A percentile compares a stretch with the other conserved stretches of the same genome.
These are phyloP conservation scores for Helichrysum umbraculigerum DNA, from an alignment of 129 eudicot genomes.

Conservation along the genomic window DNA sequence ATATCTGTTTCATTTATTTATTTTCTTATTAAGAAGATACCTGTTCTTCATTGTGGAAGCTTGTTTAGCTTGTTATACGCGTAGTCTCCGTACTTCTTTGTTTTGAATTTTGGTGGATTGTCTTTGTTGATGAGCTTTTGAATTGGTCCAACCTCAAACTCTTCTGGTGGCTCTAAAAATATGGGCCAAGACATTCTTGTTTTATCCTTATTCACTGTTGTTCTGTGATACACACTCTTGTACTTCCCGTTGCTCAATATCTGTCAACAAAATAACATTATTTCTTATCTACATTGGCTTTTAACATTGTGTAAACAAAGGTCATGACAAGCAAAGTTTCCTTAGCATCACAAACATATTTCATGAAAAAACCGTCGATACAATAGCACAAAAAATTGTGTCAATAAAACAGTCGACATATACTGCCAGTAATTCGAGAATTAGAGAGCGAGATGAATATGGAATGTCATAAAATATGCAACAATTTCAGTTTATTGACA, in stretches of 20 bases:
- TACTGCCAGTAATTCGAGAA: no score
- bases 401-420: no score
- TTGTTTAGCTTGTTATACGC: constrained; percentile 56
- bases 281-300: no score
- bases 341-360: no score
- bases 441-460: no score
- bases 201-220: constrained; percentile 68
- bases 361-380: no score
- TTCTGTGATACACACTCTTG: constrained; percentile 74
- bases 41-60: constrained; percentile 43
- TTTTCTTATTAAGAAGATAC: neutral
- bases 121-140: constrained; percentile 47
- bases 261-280: constrained; percentile 21
- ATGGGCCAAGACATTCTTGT: constrained; percentile 94
- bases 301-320: no score
- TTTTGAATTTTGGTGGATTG: constrained; percentile 32
- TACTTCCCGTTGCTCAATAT: constrained; percentile 69
- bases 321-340: no score
- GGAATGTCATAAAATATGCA: no score
- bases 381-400: no score
- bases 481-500: no score
- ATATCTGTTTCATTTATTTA: no score
- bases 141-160: constrained; percentile 60
- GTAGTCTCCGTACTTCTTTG: constrained; percentile 54
- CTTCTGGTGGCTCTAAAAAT: constrained; percentile 78